Evolutionary conservation across 495 filamentous ascomycete genomes (phyloP).

Genomic region (Thozetella sp.): DNA sequence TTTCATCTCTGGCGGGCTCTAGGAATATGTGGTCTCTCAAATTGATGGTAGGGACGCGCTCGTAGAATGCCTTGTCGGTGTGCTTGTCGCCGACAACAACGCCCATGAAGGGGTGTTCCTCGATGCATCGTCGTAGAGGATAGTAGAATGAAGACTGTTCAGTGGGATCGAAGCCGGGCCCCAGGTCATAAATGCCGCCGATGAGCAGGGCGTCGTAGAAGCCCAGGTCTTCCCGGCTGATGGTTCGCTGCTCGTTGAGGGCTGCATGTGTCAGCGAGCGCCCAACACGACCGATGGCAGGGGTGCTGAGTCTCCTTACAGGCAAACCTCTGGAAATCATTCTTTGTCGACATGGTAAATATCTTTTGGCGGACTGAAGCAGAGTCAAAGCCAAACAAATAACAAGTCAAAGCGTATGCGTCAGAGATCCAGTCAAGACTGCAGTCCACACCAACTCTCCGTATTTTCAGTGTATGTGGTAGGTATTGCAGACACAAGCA

Average conservation of each 20-base stretch:
- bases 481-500: too few relatives aligned
- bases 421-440: too few relatives aligned
- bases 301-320: background rate
- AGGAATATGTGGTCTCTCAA: slow-evolving; percentile 11
- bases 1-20: background rate
- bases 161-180: background rate
- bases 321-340: background rate
- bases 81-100: slow-evolving; percentile 12
- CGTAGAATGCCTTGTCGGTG: slow-evolving; percentile 15
- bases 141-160: too few relatives aligned
- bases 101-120: slow-evolving; percentile 10
- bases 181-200: slow-evolving; percentile 12
- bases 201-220: slow-evolving; percentile 15
- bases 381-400: too few relatives aligned
- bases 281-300: background rate
- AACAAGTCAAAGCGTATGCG: too few relatives aligned
- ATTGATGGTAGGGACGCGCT: slow-evolving; percentile 10
- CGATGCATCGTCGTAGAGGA: slow-evolving; percentile 9
- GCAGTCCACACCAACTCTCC: too few relatives aligned
- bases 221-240: slow-evolving; percentile 14
- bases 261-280: slow-evolving; percentile 3
- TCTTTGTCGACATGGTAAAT: too few relatives aligned
- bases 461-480: too few relatives aligned
- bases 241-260: slow-evolving; percentile 15
- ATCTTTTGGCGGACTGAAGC: too few relatives aligned